Base-by-base conservation (phyloP, 2,329 filamentous ascomycete species). In the Exophiala xenobiotica region DNA sequence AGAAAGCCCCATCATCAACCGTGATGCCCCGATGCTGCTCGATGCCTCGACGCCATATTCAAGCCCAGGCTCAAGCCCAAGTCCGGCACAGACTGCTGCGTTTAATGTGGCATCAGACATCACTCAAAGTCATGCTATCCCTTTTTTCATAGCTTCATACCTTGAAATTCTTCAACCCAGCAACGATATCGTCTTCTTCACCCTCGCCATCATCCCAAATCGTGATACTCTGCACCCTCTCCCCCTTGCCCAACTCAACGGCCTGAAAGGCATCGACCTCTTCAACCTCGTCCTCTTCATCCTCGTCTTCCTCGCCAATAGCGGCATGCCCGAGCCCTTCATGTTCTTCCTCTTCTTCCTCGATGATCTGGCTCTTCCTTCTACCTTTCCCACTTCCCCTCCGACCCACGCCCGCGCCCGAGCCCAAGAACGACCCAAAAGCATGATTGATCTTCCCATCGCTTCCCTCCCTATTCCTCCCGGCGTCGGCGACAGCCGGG, bases 281-380 rank as follows among this genome's bases (percentile, higher is more conserved):
- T 51, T 63, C 61, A 31, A 62, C 44, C 12, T 64, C 65, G 23
- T 69, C 71, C 65, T 55, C 65, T 19, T 65, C 68, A 22, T 65
- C 57, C 29, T 74, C 70, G 49, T 73, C 71, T 53, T 73, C 70
- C 54, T 72, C 70, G 54, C 27, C n/a, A n/a, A n/a, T n/a, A n/a
- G n/a, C n/a, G n/a, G n/a, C n/a, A n/a, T n/a, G n/a, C n/a, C n/a
- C 37, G 5, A 6, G 41, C 12, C 44, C 71, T 65, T 51, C 64
- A 22, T 63, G 67, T 20, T 65, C 56, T 41, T 74, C 71, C 56
- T 74, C 72, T 53, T 73, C 70, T 57, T 74, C 72, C 52, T 72
- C 70, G 20, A 75, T 74, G 26, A 61, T 56, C 42, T 59, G 45
- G 27, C 51, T 58, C 29, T 60, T 61, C n/a, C 57, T 40, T 31